These are phyloP conservation scores for Pythium graminicola DNA, from an alignment of 352 stramenopile species.

Conservation along the genomic window DNA sequence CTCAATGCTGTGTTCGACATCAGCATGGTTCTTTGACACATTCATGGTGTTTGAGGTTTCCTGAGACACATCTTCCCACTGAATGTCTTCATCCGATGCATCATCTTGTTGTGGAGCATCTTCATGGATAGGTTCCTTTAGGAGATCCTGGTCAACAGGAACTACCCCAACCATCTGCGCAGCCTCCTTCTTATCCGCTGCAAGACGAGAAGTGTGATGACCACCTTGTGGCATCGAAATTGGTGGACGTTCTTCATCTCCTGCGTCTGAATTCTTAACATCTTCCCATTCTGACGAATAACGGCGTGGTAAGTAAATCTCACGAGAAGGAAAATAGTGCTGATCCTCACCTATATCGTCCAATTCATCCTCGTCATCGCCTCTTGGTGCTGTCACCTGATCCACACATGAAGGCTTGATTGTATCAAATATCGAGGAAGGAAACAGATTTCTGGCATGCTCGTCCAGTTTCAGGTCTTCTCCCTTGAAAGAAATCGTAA, in stretches of 20 bases:
- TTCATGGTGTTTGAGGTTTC: not conserved
- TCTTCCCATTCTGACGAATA: slow-evolving; percentile 15
- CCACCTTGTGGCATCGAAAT: no score
- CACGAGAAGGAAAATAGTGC: not conserved
- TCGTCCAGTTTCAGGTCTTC: slow-evolving; percentile 30
- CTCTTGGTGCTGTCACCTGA: not conserved
- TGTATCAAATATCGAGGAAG: slow-evolving; percentile 24
- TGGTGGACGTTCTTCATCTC: no score
- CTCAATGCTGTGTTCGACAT: not conserved
- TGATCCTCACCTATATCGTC: slow-evolving; percentile 37
- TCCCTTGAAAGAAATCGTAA: slow-evolving; percentile 43
- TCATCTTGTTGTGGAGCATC: slow-evolving; percentile 12
- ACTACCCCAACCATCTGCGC: not conserved
- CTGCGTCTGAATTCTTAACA: not conserved
- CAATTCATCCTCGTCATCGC: slow-evolving; percentile 23
- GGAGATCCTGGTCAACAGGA: not conserved
- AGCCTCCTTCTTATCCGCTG: no score
- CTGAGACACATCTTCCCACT: slow-evolving; percentile 43
- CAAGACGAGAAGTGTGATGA: no score
- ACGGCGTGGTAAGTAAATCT: not conserved
- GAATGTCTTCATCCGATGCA: slow-evolving; percentile 28
- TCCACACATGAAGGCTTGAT: not conserved
- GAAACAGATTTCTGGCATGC: slow-evolving; percentile 33
- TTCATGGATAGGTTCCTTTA: not conserved
- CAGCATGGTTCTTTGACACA: not conserved